Evolutionary conservation across 208 protist genomes (phyloP).

Genomic region (Leishmania aethiopica): DNA sequence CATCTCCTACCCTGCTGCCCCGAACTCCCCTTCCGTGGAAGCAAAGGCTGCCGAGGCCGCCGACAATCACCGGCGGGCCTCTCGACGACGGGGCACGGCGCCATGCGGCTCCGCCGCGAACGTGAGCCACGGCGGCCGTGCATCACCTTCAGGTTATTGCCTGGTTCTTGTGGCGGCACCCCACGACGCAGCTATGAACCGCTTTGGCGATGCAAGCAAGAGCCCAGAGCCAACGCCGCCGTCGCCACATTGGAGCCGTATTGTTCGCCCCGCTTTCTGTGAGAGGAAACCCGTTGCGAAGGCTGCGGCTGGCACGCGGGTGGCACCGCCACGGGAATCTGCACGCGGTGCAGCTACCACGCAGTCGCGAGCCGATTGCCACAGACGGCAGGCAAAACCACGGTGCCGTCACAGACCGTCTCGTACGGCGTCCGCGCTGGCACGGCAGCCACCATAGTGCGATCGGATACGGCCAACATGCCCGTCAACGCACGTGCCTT

Average conservation of each 20-base stretch:
- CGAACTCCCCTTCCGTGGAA: not conserved
- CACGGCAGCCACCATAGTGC: not conserved
- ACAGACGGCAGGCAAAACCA: not conserved
- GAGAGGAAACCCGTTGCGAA: not conserved
- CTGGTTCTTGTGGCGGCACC: not conserved
- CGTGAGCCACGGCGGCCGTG: not conserved
- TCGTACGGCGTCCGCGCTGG: not conserved
- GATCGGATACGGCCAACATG: not conserved
- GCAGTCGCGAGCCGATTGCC: not conserved
- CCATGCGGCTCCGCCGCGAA: not conserved
- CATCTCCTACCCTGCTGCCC: not conserved
- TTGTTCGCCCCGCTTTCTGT: not conserved
- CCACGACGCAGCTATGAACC: not conserved
- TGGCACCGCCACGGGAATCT: not conserved
- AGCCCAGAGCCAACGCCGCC: conserved; percentile 30
- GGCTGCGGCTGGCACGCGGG: no score
- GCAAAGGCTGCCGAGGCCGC: not conserved
- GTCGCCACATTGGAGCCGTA: conserved; percentile 6
- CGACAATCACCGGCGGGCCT: not conserved
- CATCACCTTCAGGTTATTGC: not conserved
- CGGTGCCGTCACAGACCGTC: not conserved
- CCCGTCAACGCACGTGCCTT: not conserved
- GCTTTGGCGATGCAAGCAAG: conserved; percentile 4
- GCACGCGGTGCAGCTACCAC: not conserved
- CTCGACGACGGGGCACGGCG: not conserved